Base-by-base conservation (phyloP, 495 filamentous ascomycete species). In the Lasiosphaeria hispida region DNA sequence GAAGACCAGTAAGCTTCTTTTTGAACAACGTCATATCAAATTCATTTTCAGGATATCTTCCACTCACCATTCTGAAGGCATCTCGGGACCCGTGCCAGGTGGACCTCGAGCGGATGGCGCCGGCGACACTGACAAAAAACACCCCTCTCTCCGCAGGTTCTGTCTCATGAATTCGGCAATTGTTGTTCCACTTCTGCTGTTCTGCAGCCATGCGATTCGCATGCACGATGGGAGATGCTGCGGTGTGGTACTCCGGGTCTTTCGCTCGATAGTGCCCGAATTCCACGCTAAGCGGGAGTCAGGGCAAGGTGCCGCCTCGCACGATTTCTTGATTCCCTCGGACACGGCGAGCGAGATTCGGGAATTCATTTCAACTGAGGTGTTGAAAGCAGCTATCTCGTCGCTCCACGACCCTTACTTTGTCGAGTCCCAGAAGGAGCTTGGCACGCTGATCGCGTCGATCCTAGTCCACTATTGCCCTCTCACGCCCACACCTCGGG, bases 371-470 rank as follows among this genome's bases (percentile, higher is more conserved):
- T 88, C 80, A 56, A 87, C 82, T 30, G 90, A 96, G 58, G 90
- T 93, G 4, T 79, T 95, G 18, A 88, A 87, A 74, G 85, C 88
- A 0, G 89, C 86, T 59, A 89, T 96, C 70, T 87, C 90, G 17
- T 93, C 89, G 11, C 81, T 99, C 34, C 87, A 97, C 70, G 94
- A 97, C 54, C 84, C 91, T 0, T 97, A 97, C 67, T 97, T 97
- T 63, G 92, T 96, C 40, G 94, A 99, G 56, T 83, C 92, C 65
- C 94, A 99, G 65, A 95, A 91, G 70, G 94, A 97, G 37, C 82
- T 97, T 9, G 94, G 91, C 11, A 80, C 85, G 36, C 80, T 96
- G 4, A 96, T 99, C 62, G 92, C 92, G 1, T 81, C 85, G 6
- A 94, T 97, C 54, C 80, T 95, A 68, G 78, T 86, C 5, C 76